A percentile compares a stretch with the other conserved stretches of the same genome.
Evolutionary conservation across 371 early-diverging fungal genomes (phyloP).

Genomic region (Scutellospora calospora): DNA sequence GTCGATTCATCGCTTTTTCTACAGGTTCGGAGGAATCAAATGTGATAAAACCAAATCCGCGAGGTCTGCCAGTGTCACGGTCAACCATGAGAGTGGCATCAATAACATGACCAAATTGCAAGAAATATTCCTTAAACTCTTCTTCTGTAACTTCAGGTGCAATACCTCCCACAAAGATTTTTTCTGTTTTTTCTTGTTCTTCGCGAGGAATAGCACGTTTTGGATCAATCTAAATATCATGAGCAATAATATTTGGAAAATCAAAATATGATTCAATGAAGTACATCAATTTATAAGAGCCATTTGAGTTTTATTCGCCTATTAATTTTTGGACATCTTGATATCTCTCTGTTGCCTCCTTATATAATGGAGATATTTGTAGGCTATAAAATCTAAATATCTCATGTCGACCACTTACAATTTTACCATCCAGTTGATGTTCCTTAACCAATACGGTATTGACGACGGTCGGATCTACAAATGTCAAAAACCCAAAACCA

Average conservation of each 20-base stretch:
- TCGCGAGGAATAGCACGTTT: constrained; percentile 88
- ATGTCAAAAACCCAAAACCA: constrained; percentile 93
- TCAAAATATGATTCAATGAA: no score
- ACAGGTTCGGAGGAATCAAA: constrained; percentile 75
- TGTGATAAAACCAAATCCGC: constrained; percentile 86
- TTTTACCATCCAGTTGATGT: constrained; percentile 88
- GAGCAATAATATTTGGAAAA: neutral
- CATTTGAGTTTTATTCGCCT: neutral
- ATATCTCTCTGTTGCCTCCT: no score
- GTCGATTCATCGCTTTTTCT: constrained; percentile 62
- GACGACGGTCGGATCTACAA: constrained; percentile 70
- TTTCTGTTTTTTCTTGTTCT: constrained; percentile 81
- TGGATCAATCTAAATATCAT: constrained; percentile 79
- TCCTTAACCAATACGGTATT: constrained; percentile 77
- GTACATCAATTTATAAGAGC: no score
- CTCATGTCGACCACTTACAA: constrained; percentile 58
- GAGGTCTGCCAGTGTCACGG: constrained; percentile 78
- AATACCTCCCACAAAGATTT: constrained; percentile 93
- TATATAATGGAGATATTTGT: no score
- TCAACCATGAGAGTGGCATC: constrained; percentile 84
- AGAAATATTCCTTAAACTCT: constrained; percentile 80
- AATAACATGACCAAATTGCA: constrained; percentile 77
- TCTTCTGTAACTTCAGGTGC: constrained; percentile 83
- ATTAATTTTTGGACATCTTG: no score
- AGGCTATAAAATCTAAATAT: no score